Evolutionary conservation across 2,329 filamentous ascomycete species (phyloP).

Genomic region (Zymoseptoria brevis): DNA sequence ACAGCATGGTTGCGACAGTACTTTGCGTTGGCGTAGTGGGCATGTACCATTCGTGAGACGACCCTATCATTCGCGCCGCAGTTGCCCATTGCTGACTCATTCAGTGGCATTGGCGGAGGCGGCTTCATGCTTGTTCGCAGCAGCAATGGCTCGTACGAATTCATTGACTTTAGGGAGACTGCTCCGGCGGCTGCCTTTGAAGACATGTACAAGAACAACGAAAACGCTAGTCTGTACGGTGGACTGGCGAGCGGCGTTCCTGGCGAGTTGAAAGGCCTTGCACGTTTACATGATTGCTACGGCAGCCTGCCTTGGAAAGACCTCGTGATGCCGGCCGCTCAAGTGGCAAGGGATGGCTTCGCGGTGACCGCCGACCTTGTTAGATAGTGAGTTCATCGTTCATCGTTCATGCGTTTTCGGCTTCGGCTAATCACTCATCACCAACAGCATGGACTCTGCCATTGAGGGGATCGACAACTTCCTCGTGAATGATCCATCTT

Average conservation of each 20-base stretch:
- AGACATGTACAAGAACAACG: constrained; percentile 76
- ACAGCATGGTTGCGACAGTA: constrained; percentile 41
- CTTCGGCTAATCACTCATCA: background rate
- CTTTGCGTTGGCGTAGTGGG: constrained; percentile 43
- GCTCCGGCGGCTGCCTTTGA: constrained; percentile 73
- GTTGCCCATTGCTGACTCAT: constrained; percentile 13
- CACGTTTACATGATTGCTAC: constrained; percentile 67
- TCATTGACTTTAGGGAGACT: constrained; percentile 82
- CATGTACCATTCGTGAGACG: constrained; percentile 33
- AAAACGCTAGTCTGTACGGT: constrained; percentile 52
- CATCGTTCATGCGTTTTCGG: background rate
- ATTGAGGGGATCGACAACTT: constrained; percentile 52
- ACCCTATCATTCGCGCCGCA: background rate
- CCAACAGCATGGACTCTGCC: constrained; percentile 48
- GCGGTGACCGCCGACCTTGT: constrained; percentile 64
- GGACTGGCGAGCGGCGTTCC: constrained; percentile 52
- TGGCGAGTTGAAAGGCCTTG: constrained; percentile 68
- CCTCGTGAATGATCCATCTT: constrained; percentile 64
- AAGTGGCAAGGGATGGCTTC: constrained; percentile 68
- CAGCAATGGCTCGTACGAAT: constrained; percentile 67
- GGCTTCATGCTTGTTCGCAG: constrained; percentile 54
- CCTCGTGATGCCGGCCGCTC: constrained; percentile 66
- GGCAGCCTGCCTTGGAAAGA: constrained; percentile 50
- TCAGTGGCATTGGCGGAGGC: constrained; percentile 71
- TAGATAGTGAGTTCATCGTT: constrained; percentile 40